phyloP scores from a whole-genome alignment of 345 rosid genomes.

The Hirschfeldia incana region DNA sequence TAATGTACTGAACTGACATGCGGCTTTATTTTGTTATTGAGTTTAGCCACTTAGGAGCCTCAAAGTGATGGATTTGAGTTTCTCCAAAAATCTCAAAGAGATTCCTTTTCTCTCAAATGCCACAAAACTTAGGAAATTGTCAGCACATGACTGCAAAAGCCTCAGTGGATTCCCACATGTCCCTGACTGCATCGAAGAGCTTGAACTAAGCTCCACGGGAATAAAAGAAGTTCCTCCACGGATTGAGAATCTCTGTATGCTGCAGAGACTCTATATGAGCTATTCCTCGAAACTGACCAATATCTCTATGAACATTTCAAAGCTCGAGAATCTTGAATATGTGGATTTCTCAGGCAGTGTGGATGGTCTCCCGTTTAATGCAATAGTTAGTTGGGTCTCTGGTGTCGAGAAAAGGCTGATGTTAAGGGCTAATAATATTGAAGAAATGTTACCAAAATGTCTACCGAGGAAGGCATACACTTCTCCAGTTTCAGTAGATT shows the following conservation, averaged over 20 bases:
- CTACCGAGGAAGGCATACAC: neutral
- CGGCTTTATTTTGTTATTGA: neutral
- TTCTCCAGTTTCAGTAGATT: neutral
- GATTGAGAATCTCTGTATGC: neutral
- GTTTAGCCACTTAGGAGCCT: neutral
- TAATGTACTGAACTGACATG: neutral
- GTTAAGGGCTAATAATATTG: neutral
- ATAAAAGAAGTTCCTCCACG: neutral
- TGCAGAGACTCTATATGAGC: neutral
- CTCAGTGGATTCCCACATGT: neutral
- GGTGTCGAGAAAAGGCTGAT: neutral
- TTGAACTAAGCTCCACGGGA: neutral
- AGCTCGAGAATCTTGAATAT: neutral
- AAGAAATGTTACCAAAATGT: slow-evolving; percentile 2
- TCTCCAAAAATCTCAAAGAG: neutral
- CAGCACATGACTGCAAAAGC: neutral
- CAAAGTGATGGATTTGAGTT: neutral
- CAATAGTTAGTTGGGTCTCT: neutral
- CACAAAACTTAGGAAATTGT: neutral
- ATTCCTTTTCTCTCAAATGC: neutral
- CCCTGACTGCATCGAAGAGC: neutral
- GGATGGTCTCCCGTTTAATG: neutral
- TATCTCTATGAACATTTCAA: neutral
- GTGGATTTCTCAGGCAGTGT: neutral
- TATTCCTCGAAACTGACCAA: neutral